phyloP scores from a whole-genome alignment of 2,329 filamentous ascomycete species.

The Fusarium kyushuense region DNA sequence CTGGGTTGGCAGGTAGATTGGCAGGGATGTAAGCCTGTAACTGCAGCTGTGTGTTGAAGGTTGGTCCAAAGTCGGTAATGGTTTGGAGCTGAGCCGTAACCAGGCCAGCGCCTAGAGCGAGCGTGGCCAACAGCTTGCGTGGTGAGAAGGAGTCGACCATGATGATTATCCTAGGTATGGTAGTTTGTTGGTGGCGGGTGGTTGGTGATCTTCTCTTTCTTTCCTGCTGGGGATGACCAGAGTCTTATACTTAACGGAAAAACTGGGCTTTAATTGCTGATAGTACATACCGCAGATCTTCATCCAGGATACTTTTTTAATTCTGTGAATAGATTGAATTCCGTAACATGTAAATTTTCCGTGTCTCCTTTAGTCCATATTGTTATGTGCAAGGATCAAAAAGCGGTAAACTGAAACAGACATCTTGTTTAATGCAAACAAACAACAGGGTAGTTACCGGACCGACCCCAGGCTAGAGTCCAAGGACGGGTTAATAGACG shows the following conservation, averaged over 20 bases:
- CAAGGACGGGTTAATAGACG: neutral
- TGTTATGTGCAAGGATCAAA: neutral
- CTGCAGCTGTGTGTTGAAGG: conserved; percentile 1
- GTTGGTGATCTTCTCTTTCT: neutral
- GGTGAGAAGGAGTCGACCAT: conserved; percentile 14
- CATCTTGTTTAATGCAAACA: neutral
- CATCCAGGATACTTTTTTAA: neutral
- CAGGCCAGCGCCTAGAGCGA: conserved; percentile 11
- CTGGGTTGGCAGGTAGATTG: conserved; percentile 9
- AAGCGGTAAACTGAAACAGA: neutral
- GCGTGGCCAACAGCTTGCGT: neutral
- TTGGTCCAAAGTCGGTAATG: conserved; percentile 10
- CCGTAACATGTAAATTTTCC: neutral
- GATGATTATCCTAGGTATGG: too few relatives aligned
- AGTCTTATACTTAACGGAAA: neutral
- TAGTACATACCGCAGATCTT: neutral
- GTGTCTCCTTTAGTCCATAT: neutral
- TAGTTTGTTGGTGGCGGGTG: neutral
- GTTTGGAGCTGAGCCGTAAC: conserved; percentile 20
- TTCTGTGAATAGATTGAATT: neutral
- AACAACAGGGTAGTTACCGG: neutral
- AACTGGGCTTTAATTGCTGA: neutral
- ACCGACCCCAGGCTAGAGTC: neutral
- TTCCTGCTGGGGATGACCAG: too few relatives aligned
- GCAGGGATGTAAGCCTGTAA: conserved; percentile 13